These are phyloP conservation scores for Saccharomycopsis hybrid DNA, from an alignment of 1,139 yeast species.

Conservation along the genomic window DNA sequence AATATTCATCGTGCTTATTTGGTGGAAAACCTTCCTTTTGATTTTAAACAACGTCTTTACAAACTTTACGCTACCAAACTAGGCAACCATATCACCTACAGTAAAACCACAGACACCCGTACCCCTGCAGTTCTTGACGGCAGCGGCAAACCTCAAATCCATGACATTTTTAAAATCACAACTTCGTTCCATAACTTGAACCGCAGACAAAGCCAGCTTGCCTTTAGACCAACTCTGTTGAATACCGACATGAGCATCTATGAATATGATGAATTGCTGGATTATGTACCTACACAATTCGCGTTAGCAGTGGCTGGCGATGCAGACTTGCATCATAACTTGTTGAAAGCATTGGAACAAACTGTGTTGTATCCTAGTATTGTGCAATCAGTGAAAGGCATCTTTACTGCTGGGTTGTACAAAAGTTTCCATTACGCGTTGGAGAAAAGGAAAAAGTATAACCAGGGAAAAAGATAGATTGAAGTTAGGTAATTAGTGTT, in stretches of 20 bases:
- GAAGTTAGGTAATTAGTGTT: too few relatives aligned
- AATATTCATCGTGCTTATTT: constrained; percentile 32
- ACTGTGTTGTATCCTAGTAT: constrained; percentile 68
- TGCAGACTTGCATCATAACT: constrained; percentile 32
- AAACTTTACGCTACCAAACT: constrained; percentile 28
- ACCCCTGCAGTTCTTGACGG: constrained; percentile 21
- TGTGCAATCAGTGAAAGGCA: constrained; percentile 73
- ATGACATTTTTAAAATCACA: constrained; percentile 10
- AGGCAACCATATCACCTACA: constrained; percentile 22
- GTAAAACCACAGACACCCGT: too few relatives aligned
- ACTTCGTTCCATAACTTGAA: constrained; percentile 1
- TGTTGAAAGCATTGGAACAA: constrained; percentile 42
- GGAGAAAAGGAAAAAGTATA: constrained; percentile 51
- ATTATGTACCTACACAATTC: constrained; percentile 28
- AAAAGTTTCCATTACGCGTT: constrained; percentile 71
- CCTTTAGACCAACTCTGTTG: neutral
- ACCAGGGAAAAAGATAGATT: constrained; percentile 3
- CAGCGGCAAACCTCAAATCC: constrained; percentile 4
- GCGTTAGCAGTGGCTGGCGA: constrained; percentile 38
- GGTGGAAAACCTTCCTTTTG: constrained; percentile 41
- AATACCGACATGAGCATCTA: neutral
- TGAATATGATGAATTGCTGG: constrained; percentile 29
- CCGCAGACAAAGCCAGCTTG: neutral
- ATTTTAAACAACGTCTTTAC: constrained; percentile 44
- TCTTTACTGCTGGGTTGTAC: constrained; percentile 76